Evolutionary conservation across 495 filamentous ascomycete genomes (phyloP).

Genomic region (Annulohypoxylon stygium): DNA sequence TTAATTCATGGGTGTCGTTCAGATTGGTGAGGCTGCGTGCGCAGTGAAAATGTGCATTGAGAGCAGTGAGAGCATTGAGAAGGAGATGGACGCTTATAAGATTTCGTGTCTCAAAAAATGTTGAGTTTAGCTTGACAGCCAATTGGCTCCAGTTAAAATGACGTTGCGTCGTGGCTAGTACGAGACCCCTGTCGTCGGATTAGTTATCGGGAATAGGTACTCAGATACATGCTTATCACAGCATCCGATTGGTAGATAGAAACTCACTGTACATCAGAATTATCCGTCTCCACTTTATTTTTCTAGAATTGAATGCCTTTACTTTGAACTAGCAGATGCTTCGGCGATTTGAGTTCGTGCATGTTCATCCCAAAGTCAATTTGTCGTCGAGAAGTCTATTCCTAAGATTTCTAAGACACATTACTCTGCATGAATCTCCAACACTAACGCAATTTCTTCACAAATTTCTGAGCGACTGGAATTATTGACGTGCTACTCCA

Average conservation of each 20-base stretch:
- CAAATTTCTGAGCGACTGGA: background rate
- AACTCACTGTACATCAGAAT: conserved; percentile 21
- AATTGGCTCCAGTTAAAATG: conserved; percentile 36
- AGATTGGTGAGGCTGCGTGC: background rate
- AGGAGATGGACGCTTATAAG: background rate
- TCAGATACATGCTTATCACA: background rate
- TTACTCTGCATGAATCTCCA: background rate
- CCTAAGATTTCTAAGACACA: background rate
- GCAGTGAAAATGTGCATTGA: no score
- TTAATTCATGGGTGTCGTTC: background rate
- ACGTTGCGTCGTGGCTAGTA: conserved; percentile 29
- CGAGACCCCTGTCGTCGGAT: conserved; percentile 21
- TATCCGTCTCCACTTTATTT: conserved; percentile 54
- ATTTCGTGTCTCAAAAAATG: conserved; percentile 30
- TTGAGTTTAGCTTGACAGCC: conserved; percentile 29
- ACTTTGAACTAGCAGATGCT: conserved; percentile 24
- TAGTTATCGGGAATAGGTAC: conserved; percentile 1
- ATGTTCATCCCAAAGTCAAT: conserved; percentile 9
- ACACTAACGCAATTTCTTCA: background rate
- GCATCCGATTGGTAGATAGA: conserved; percentile 15
- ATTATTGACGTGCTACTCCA: background rate
- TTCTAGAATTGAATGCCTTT: conserved; percentile 30
- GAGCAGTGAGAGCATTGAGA: background rate
- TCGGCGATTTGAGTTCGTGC: conserved; percentile 16
- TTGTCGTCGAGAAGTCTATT: background rate